A percentile compares a stretch with the other conserved stretches of the same genome.
Evolutionary conservation across 2,329 filamentous ascomycete species (phyloP).

Genomic region (Monosporascus sp.): DNA sequence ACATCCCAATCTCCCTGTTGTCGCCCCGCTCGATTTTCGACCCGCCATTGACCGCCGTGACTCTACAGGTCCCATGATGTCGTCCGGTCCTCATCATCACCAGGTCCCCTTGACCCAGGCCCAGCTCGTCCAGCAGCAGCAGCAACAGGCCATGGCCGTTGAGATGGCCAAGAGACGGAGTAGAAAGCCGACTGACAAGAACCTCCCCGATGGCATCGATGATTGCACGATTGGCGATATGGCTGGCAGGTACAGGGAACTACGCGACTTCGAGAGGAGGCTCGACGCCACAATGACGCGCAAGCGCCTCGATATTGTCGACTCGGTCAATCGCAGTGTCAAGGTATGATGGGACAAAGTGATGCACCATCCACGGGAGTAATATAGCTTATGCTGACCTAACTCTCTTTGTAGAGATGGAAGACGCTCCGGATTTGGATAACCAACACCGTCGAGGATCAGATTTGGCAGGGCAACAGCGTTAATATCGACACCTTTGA

Average conservation of each 20-base stretch:
- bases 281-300: slow-evolving; percentile 91
- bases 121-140: slow-evolving; percentile 48
- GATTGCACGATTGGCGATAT: slow-evolving; percentile 77
- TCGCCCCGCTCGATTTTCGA: not conserved
- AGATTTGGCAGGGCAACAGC: slow-evolving; percentile 77
- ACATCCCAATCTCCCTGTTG: slow-evolving; percentile 2
- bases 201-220: slow-evolving; percentile 85
- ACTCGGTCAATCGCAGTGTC: slow-evolving; percentile 67
- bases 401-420: slow-evolving; percentile 49
- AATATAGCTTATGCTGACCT: slow-evolving; percentile 7
- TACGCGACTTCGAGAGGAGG: slow-evolving; percentile 81
- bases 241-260: slow-evolving; percentile 72
- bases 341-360: slow-evolving; percentile 49
- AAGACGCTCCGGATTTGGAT: slow-evolving; percentile 91
- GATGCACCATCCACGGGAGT: not conserved
- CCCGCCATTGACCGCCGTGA: not conserved
- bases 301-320: slow-evolving; percentile 86
- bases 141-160: slow-evolving; percentile 43
- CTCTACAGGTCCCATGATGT: slow-evolving; percentile 50
- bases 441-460: slow-evolving; percentile 88
- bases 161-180: slow-evolving; percentile 74
- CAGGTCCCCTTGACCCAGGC: slow-evolving; percentile 47
- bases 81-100: slow-evolving; percentile 45
- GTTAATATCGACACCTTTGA: slow-evolving; percentile 73
- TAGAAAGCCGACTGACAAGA: slow-evolving; percentile 90